Base-by-base conservation (phyloP, 257 asterid genomes). In the Nicotiana paniculata region DNA sequence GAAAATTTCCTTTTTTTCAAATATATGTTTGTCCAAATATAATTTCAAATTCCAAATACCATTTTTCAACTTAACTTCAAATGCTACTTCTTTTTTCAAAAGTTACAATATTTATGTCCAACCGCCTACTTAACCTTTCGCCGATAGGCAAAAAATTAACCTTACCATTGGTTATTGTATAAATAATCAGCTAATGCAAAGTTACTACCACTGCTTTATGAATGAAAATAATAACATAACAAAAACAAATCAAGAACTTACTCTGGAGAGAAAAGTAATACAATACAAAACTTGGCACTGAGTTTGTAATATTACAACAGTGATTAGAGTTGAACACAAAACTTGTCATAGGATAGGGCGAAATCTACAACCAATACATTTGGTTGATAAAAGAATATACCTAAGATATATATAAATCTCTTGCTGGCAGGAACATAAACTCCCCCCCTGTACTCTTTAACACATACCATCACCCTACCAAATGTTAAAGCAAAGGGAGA, bases 321-420 rank as follows among this genome's bases (percentile, higher is more conserved):
- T 9, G 76, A 9, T 67, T 67, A 67, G 53, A 67, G 77, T 39
- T 21, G 58, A 70, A 21, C 77, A 70, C 28, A 10, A 70, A 8
- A 18, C 77, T 51, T 70, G 5, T n/a, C 51, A 43, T 43, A 21
- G 77, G 77, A 43, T 43, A 21, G 77, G 77, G 77, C 77, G 3
- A 68, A 68, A 68, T 37, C 77, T 68, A 68, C 55, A 37, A 68
- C 77, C 77, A 69, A 37, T 37, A 69, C 77, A 69, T 69, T 69
- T 69, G 77, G 77, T 69, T 37, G 77, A 69, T 37, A 69, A 69
- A 58, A 69, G 55, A 69, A 69, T 35, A 4, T 0, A 69, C 77
- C 33, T 69, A 69, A 69, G 32, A 69, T 55, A 69, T 6, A 9
- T 37, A 69, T 69, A 69, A 69, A 69, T 69, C 77, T 35, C 37